A percentile compares a stretch with the other conserved stretches of the same genome.
Evolutionary conservation across 768 basidiomycete species (phyloP).

Genomic region (Russula griseocarnosa): DNA sequence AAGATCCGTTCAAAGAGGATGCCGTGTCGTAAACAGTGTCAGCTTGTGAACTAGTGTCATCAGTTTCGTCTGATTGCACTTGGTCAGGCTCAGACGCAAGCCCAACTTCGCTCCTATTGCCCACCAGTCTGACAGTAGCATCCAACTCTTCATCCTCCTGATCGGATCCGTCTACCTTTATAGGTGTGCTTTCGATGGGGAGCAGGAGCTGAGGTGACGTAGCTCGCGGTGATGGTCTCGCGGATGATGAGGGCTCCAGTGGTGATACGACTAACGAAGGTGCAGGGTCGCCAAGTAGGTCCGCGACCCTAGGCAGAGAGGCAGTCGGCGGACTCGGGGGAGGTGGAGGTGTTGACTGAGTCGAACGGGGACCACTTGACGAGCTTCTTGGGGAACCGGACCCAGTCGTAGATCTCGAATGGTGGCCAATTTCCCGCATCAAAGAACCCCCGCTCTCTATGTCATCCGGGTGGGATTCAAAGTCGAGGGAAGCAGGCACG

Average conservation of each 20-base stretch:
- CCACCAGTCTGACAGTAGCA: conserved; percentile 17
- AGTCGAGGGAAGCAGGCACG: conserved; percentile 37
- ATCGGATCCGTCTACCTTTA: neutral
- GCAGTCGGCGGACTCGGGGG: conserved; percentile 20
- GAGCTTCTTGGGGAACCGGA: neutral
- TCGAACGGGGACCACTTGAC: neutral
- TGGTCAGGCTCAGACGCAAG: neutral
- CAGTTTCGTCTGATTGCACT: conserved; percentile 6
- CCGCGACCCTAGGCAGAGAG: conserved; percentile 38
- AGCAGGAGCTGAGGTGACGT: neutral
- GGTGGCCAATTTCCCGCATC: conserved; percentile 27
- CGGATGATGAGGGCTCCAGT: conserved; percentile 38
- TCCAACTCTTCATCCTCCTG: conserved; percentile 1
- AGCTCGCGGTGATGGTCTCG: conserved; percentile 7
- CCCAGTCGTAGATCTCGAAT: conserved; percentile 4
- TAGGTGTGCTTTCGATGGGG: conserved; percentile 5
- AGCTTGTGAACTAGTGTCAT: neutral
- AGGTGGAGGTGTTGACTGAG: conserved; percentile 4
- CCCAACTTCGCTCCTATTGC: conserved; percentile 3
- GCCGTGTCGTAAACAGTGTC: neutral
- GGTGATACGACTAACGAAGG: conserved; percentile 34
- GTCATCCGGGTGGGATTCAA: conserved; percentile 34
- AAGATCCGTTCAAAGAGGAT: neutral
- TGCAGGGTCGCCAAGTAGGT: conserved; percentile 48
- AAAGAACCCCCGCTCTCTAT: conserved; percentile 27